Evolutionary conservation across 805 yeast species (phyloP), one percentile per base, ranked within the genome.

Genomic region (Candida manassasensis): DNA sequence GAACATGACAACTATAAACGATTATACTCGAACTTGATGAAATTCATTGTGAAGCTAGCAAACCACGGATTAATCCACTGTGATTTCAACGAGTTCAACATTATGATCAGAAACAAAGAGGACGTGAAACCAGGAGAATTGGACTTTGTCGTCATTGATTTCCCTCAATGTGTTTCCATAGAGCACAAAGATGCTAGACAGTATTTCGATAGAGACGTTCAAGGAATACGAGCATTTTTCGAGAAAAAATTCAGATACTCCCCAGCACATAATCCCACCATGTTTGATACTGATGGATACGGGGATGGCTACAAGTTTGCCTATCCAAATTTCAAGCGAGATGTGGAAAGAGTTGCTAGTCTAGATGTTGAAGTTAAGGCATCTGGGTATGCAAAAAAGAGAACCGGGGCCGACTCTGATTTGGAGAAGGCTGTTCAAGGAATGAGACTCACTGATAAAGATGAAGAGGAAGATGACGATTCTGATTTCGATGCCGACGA

Each of bases 1-100:
- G 78, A 77, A 43, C 93, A 86, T 52, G 67, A 70, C 10, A 75
- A 84, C 43, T 76, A 83, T 49, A 76, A 79, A 42, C 72, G 77
- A 43, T 69, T 93, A 32, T 93, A 93, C 55, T 79, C 87, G 19
- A 82, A 86, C 37, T 67, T 93, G 52, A 90, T 93, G 97, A 66
- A 70, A 38, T 89, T 93, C 52, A 81, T 84, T 14, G 94, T 89
- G 10, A 73, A 78, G 42, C 65, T 93, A 35, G 98, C 84, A 4
- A 81, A 84, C 50, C 76, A 81, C 47, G 99, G 99, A 1, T 69
- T 93, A 37, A 88, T 93, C 36, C 99, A 93, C 61, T 90, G 98
- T 71, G 99, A 93, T 67, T 93, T 81, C 66, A 93, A 93, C 59
- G 99, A 93, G 63, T 93, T 93, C 61, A 93, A 93, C 58, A 87